Conservation (phyloP, 202 grass and related monocot species). For the Setaria italica region DNA sequence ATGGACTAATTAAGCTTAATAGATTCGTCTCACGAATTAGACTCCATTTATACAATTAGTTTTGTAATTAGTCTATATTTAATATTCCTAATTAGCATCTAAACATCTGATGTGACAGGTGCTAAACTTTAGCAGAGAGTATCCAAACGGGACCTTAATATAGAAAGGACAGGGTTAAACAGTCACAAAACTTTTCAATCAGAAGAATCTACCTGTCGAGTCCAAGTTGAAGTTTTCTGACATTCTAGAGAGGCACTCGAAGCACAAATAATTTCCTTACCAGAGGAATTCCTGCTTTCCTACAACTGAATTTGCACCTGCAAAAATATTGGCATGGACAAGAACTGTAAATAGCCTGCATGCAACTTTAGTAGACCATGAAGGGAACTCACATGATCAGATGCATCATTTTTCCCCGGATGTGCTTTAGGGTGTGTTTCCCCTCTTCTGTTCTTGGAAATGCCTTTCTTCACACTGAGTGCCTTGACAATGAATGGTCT, state of each 20-base stretch:
- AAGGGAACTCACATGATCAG: conserved; percentile 34
- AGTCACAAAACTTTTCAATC: conserved; percentile 21
- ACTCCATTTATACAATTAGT: no score
- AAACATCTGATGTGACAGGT: no score
- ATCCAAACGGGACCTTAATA: neutral
- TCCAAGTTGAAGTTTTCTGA: neutral
- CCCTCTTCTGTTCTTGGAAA: conserved; percentile 35
- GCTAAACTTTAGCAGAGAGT: no score
- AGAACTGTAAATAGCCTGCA: conserved; percentile 6
- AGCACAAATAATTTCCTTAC: conserved; percentile 36
- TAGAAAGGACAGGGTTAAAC: conserved; percentile 16
- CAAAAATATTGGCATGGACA: conserved; percentile 4
- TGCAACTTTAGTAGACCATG: neutral
- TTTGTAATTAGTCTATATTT: no score
- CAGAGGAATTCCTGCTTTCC: conserved; percentile 1
- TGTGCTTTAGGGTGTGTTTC: conserved; percentile 26
- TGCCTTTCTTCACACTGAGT: conserved; percentile 29
- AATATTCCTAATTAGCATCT: no score
- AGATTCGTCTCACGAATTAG: no score
- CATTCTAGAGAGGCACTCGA: conserved; percentile 18
- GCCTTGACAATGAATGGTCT: conserved; percentile 13
- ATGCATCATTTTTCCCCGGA: conserved; percentile 12
- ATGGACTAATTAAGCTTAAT: no score
- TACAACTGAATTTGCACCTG: conserved; percentile 42
- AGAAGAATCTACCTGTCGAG: conserved; percentile 20